Percentiles rank a stretch among this genome's conserved stretches.
Conservation (phyloP, 352 stramenopile genomes). For the Pythium brassicae region DNA sequence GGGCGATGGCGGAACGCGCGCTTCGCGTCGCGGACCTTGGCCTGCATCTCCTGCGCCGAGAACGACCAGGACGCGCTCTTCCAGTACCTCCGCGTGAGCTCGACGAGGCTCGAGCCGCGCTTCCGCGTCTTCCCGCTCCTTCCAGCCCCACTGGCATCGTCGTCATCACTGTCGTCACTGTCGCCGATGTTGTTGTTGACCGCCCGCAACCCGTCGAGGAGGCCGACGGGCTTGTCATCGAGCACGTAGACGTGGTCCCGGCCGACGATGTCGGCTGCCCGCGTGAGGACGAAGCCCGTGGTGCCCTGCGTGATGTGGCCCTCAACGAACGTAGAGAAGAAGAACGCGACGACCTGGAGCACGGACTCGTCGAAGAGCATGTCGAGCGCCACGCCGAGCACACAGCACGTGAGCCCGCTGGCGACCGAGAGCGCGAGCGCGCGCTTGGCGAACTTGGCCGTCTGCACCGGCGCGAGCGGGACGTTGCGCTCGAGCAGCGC, state of each 20-base stretch:
- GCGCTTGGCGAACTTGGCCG: constrained; percentile 17
- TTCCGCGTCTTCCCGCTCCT: background rate
- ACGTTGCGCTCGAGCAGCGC: constrained; percentile 17
- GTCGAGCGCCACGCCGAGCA: constrained; percentile 22
- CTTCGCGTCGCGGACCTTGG: constrained; percentile 10
- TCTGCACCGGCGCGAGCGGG: constrained; percentile 9
- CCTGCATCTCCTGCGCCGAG: constrained; percentile 7
- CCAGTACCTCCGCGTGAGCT: constrained; percentile 3
- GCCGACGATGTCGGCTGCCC: constrained; percentile 11
- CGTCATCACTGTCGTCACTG: no score
- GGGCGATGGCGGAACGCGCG: constrained; percentile 1
- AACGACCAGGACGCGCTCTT: constrained; percentile 18
- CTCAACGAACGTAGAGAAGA: constrained; percentile 13
- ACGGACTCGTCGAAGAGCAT: constrained; percentile 21
- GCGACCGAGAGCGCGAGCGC: constrained; percentile 18
- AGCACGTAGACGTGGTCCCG: constrained; percentile 10
- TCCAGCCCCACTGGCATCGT: no score
- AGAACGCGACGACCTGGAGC: constrained; percentile 21
- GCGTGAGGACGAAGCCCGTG: constrained; percentile 6
- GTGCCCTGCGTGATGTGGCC: constrained; percentile 10
- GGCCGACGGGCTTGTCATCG: constrained; percentile 1
- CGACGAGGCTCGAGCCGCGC: constrained; percentile 4
- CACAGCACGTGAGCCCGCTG: constrained; percentile 21
- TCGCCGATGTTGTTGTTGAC: background rate
- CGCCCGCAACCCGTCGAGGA: constrained; percentile 1